phyloP scores from a whole-genome alignment of 148 eudicot genomes.

The Dysphania ambrosioides region DNA sequence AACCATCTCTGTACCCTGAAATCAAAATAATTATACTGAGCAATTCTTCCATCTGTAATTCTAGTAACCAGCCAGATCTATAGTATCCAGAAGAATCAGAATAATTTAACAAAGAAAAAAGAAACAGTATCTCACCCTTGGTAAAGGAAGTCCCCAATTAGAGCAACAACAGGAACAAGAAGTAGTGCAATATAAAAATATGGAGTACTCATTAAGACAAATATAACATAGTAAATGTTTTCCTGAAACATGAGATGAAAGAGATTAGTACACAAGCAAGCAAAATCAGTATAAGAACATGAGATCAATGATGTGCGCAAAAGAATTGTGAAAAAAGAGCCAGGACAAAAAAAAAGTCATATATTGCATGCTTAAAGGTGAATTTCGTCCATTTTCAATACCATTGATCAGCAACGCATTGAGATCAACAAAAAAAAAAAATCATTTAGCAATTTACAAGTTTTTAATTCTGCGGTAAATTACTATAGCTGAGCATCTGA shows the following conservation, averaged over 20 bases:
- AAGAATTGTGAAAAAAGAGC: not conserved
- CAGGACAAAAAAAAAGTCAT: not conserved
- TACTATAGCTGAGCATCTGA: not conserved
- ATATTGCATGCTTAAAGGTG: not conserved
- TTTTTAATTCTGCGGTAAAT: not conserved
- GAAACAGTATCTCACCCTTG: slow-evolving; percentile 56
- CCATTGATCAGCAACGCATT: not conserved
- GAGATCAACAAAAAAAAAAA: no score
- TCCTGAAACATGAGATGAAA: slow-evolving; percentile 47
- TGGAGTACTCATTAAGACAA: slow-evolving; percentile 72
- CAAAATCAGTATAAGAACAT: not conserved
- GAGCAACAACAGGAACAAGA: slow-evolving; percentile 80
- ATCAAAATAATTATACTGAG: not conserved
- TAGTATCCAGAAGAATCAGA: not conserved
- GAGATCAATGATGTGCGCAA: not conserved
- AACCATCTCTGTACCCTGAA: slow-evolving; percentile 92
- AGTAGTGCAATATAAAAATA: slow-evolving; percentile 71
- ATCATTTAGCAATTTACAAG: not conserved
- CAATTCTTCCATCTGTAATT: not conserved
- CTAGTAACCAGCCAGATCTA: not conserved
- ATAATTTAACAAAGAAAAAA: not conserved
- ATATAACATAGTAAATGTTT: slow-evolving; percentile 57
- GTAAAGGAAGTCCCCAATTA: slow-evolving; percentile 70
- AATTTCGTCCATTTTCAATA: not conserved
- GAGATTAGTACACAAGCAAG: slow-evolving; percentile 17